Percentiles rank a stretch among this genome's conserved stretches.
These are phyloP conservation scores for Phytophthora pseudosyringae DNA, from an alignment of 352 stramenopile genomes.

Conservation along the genomic window DNA sequence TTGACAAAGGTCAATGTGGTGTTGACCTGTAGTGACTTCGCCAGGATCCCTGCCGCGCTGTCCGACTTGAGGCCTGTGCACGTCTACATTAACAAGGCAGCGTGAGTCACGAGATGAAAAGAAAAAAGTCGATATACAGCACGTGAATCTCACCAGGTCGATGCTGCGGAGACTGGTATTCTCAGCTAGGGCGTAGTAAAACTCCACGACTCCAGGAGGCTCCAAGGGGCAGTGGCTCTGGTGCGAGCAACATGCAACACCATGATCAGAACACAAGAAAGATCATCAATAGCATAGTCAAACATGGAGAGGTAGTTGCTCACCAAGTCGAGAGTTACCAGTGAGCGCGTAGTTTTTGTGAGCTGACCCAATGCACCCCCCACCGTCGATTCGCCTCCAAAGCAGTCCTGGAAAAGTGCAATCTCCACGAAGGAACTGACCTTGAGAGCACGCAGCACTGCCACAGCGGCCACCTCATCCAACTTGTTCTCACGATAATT, in stretches of 20 bases:
- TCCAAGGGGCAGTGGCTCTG: slow-evolving; percentile 76
- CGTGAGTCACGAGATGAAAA: background rate
- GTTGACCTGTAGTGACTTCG: slow-evolving; percentile 54
- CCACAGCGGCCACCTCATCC: slow-evolving; percentile 40
- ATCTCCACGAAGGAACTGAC: slow-evolving; percentile 51
- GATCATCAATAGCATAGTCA: background rate
- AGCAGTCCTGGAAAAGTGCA: slow-evolving; percentile 64
- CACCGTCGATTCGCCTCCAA: slow-evolving; percentile 39
- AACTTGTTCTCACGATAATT: slow-evolving; percentile 73
- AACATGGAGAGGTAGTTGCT: background rate
- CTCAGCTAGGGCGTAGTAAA: slow-evolving; percentile 61
- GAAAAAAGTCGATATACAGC: background rate
- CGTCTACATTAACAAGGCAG: slow-evolving; percentile 35
- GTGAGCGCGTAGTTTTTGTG: slow-evolving; percentile 30
- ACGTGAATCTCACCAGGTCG: slow-evolving; percentile 55
- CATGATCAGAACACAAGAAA: background rate
- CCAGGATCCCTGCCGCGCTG: slow-evolving; percentile 54
- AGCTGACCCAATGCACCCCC: slow-evolving; percentile 43
- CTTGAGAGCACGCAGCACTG: slow-evolving; percentile 44
- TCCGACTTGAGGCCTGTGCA: slow-evolving; percentile 75
- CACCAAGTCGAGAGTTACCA: slow-evolving; percentile 68
- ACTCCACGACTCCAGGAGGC: slow-evolving; percentile 57
- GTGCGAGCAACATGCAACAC: background rate
- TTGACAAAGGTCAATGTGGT: slow-evolving; percentile 53
- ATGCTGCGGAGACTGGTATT: slow-evolving; percentile 57